These are phyloP conservation scores for Malus fusca DNA, from an alignment of 306 rosid species.

Conservation along the genomic window DNA sequence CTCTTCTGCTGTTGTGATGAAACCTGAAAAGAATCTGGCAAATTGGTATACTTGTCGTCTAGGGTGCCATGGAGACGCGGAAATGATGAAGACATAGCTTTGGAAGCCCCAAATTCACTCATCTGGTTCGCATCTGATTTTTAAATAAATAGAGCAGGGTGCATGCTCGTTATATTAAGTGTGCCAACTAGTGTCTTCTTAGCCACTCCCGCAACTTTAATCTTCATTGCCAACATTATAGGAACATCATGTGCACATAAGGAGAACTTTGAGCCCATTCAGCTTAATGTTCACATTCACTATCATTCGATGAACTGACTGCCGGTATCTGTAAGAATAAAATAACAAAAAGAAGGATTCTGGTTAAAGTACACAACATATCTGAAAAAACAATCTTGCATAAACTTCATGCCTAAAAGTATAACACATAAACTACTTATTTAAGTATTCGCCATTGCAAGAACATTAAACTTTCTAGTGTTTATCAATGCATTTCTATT, in stretches of 20 bases:
- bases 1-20: constrained; percentile 30
- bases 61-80: constrained; percentile 32
- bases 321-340: constrained; percentile 6
- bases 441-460: neutral
- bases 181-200: constrained; percentile 6
- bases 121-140: constrained; percentile 50
- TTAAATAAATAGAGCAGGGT: constrained; percentile 37
- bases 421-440: neutral
- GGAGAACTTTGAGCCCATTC: neutral
- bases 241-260: constrained; percentile 1
- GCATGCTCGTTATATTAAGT: constrained; percentile 9
- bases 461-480: neutral
- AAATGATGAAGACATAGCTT: constrained; percentile 47
- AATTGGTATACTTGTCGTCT: constrained; percentile 35
- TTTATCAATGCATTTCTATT: neutral
- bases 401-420: neutral
- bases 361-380: neutral
- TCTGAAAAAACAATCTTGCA: neutral
- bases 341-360: neutral
- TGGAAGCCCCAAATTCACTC: constrained; percentile 38
- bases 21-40: constrained; percentile 45
- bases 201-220: constrained; percentile 10
- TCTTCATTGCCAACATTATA: constrained; percentile 12
- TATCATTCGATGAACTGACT: neutral
- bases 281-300: neutral